A percentile compares a stretch with the other conserved stretches of the same genome.
phyloP scores from a whole-genome alignment of 148 eudicot species.

The Rhododendron ferrugineum region DNA sequence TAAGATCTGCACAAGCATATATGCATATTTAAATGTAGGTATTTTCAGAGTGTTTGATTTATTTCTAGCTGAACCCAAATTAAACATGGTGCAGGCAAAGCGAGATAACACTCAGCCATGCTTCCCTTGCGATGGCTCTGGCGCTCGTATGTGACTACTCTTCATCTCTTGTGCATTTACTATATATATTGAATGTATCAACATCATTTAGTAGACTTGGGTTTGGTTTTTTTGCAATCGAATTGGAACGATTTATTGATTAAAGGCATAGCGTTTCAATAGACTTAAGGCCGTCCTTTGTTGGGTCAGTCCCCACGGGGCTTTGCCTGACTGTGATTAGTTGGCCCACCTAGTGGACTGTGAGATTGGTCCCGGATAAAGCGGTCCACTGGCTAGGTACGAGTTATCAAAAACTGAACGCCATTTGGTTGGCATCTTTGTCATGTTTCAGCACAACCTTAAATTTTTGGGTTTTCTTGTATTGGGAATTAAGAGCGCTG shows the following conservation, averaged over 20 bases:
- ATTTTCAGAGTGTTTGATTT: not conserved
- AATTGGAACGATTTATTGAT: not conserved
- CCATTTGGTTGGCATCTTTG: not conserved
- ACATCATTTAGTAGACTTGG: not conserved
- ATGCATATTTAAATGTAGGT: not conserved
- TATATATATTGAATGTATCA: not conserved
- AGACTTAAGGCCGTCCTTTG: not conserved
- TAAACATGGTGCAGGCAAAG: slow-evolving; percentile 52
- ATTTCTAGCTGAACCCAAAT: slow-evolving; percentile 3
- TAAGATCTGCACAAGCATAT: not conserved
- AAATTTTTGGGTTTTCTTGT: not conserved
- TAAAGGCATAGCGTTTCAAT: not conserved
- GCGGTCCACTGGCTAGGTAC: not conserved
- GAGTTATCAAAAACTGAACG: not conserved
- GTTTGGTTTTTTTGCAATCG: not conserved
- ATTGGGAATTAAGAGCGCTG: not conserved
- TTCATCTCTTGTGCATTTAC: slow-evolving; percentile 1
- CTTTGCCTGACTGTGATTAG: not conserved
- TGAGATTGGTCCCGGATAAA: not conserved
- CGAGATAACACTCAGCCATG: slow-evolving; percentile 90
- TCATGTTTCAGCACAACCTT: not conserved
- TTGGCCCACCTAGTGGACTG: not conserved
- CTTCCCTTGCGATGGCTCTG: slow-evolving; percentile 85
- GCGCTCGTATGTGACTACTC: slow-evolving; percentile 76
- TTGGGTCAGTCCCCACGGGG: not conserved